Evolutionary conservation across 768 basidiomycete genomes (phyloP).

Genomic region (Mycena albidolilacea): DNA sequence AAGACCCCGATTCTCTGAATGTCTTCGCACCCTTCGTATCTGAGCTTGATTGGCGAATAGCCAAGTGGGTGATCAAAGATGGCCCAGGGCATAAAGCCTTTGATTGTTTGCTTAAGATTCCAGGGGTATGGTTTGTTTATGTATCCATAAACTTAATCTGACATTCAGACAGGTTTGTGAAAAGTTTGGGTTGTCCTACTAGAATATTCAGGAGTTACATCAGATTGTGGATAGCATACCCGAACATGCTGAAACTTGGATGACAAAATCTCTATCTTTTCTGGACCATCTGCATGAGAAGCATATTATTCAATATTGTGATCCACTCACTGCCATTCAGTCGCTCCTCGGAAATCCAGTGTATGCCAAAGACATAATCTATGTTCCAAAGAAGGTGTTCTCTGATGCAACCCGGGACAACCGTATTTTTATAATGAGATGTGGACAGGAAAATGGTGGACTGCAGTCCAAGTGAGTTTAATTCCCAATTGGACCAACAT

Average conservation of each 20-base stretch:
- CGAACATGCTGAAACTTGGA: conserved; percentile 44
- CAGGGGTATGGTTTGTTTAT: conserved; percentile 41
- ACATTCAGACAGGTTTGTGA: conserved; percentile 38
- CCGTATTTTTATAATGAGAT: conserved; percentile 53
- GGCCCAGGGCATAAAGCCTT: too few relatives aligned
- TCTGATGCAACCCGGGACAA: conserved; percentile 31
- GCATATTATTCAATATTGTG: conserved; percentile 35
- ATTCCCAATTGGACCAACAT: not conserved
- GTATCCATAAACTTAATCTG: not conserved
- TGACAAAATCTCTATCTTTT: conserved; percentile 40
- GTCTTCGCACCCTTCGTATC: conserved; percentile 42
- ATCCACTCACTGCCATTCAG: conserved; percentile 50
- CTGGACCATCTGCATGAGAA: conserved; percentile 40
- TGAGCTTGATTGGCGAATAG: conserved; percentile 47
- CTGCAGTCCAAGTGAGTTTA: conserved; percentile 50
- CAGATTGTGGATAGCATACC: conserved; percentile 26
- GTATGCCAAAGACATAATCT: conserved; percentile 46
- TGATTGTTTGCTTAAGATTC: conserved; percentile 27
- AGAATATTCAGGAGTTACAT: conserved; percentile 44
- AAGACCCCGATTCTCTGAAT: conserved; percentile 11
- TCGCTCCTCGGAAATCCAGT: conserved; percentile 49
- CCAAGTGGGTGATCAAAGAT: conserved; percentile 47
- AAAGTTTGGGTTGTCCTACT: conserved; percentile 46
- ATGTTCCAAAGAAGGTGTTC: conserved; percentile 46
- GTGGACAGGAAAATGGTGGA: conserved; percentile 57